Evolutionary conservation across 2,329 filamentous ascomycete species (phyloP), one percentile per base, ranked within the genome.

Genomic region (Fusarium denticulatum): DNA sequence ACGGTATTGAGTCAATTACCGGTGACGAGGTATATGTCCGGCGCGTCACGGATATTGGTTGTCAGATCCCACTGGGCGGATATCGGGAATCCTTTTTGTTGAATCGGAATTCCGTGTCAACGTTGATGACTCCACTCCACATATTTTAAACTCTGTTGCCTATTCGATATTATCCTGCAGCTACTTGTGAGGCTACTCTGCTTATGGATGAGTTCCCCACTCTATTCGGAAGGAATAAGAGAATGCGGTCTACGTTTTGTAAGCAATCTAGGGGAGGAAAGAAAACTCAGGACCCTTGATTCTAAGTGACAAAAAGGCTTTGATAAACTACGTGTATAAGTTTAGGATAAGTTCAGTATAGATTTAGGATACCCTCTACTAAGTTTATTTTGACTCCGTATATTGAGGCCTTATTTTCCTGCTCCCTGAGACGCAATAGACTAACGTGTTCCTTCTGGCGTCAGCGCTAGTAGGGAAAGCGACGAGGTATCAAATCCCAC

Each of bases 41-140:
- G 11, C 5, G 12, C 5, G 10, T n/a, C 4, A 22, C 20, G 34
- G 50, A 11, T 28, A 10, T 39, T 18, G 7, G 15, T 2, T n/a
- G 15, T 3, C 10, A 28, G 7, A 22, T 16, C 12, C 20, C 11
- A 16, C 34, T 7, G 5, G 6, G 18, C n/a, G 24, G 4, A 16
- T 3, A 22, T 28, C 5, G 0, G 2, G 13, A 5, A 9, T 1
- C 7, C 9, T 12, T 16, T 7, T 2, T 7, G 15, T 13, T 22
- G 24, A 7, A 18, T 7, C 34, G 34, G 34, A 53, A 53, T 16
- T 39, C 34, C 24, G 50, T 28, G 20, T n/a, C 8, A 36, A 37
- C 49, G 32, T 53, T 22, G 13, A 22, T 20, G 20, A n/a, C 24
- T 26, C 34, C 6, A 53, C 24, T 7, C 11, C 20, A 14, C 14